Evolutionary conservation across 176 grass and related monocot genomes (phyloP), one percentile per base, ranked within the genome.

Genomic region (Bonia amplexicaulis): DNA sequence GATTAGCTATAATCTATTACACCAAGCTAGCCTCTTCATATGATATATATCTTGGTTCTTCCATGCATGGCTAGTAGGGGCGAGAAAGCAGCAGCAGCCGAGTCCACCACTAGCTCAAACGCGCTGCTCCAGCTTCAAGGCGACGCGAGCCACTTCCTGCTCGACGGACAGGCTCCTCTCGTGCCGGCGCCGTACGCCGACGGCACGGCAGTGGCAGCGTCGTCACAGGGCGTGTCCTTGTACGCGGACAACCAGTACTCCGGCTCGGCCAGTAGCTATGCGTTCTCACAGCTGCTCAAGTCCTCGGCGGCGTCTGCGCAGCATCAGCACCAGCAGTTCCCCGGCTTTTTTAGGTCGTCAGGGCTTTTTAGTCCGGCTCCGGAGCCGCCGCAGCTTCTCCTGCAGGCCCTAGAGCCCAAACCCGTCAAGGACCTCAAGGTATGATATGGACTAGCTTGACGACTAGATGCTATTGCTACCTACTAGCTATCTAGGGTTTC

Each of bases 81-180:
- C 19, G 87, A 58, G 23, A 80, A 71, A 75, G 70, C 27, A 40
- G 58, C 74, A 3, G 46, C 35, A 2, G 10, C 39, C 9, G 39
- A 66, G 48, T 39, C 29, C 27, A 42, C 20, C 27, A 33, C 20
- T 45, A 58, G 87, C 54, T 77, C 86, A 83, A 51, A 75, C 82
- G 71, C 88, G 17, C 51, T 89, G 60, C 82, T 85, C 31, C 77
- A 89, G 27, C 76, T 85, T 39, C 82, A 85, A 1, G 88, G 82
- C 62, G 71, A 77, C 60, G 71, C 53, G 10, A 59, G 64, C 19
- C 44, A 76, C 23, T 71, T 90, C 82, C 83, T 90, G 9, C 88
- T 86, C 12, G 83, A 63, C 16, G 46, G 46, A 14, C 41, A 74
- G 41, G 55, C 42, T 26, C 57, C 58, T 19, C 29, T 25, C 14